Percentiles rank a stretch among this genome's conserved stretches.
These are phyloP conservation scores for Bruguiera parviflora DNA, from an alignment of 345 rosid species.

Conservation along the genomic window DNA sequence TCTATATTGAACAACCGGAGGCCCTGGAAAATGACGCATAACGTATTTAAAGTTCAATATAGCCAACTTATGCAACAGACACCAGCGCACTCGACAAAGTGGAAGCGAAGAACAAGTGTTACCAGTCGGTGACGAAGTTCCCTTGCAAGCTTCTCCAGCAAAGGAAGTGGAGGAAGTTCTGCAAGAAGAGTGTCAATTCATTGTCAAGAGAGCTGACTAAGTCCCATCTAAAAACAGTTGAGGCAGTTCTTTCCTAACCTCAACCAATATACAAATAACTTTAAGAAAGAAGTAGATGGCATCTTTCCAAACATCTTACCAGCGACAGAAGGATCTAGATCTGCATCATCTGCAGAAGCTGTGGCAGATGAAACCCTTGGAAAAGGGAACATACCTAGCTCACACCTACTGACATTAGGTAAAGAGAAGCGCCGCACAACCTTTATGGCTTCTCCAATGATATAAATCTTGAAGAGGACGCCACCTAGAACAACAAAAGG, in stretches of 20 bases:
- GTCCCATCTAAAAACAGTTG: neutral
- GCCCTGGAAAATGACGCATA: constrained; percentile 43
- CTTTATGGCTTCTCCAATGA: constrained; percentile 77
- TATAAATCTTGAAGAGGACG: constrained; percentile 74
- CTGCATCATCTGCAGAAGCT: constrained; percentile 81
- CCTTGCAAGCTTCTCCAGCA: constrained; percentile 72
- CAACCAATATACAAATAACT: too few species aligned
- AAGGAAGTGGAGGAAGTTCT: constrained; percentile 84
- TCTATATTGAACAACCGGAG: constrained; percentile 81
- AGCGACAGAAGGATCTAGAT: constrained; percentile 67
- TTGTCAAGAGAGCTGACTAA: neutral
- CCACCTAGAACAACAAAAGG: constrained; percentile 51
- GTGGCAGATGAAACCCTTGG: constrained; percentile 90
- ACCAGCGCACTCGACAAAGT: constrained; percentile 10
- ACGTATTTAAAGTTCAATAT: neutral
- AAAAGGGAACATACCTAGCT: constrained; percentile 53
- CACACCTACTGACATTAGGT: constrained; percentile 58
- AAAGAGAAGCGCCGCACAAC: constrained; percentile 78
- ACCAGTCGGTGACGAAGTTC: constrained; percentile 71
- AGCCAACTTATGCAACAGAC: neutral
- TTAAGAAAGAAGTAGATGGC: neutral
- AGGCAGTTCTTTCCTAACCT: neutral
- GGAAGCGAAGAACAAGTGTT: constrained; percentile 7
- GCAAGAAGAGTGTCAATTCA: constrained; percentile 29
- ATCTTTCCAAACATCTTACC: constrained; percentile 37